phyloP scores from a whole-genome alignment of 2,329 filamentous ascomycete species.

The Teratosphaeria destructans region DNA sequence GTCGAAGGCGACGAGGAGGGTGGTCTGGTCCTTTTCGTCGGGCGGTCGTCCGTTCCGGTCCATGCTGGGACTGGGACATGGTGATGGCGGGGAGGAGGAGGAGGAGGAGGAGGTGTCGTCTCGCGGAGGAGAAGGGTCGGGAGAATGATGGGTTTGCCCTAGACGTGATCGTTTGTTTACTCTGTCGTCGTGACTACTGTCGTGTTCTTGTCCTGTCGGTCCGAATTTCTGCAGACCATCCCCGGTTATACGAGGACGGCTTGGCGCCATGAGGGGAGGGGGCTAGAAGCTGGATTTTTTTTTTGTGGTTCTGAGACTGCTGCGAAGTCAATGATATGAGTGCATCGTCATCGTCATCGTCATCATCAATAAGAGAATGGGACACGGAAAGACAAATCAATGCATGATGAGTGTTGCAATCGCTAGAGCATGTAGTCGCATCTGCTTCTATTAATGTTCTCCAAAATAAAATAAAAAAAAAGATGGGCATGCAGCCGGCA shows the following conservation, averaged over 20 bases:
- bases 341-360: no score
- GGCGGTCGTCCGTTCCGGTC: neutral
- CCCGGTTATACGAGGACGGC: neutral
- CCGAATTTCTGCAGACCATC: neutral
- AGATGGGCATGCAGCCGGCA: no score
- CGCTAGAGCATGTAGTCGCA: no score
- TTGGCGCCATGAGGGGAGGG: neutral
- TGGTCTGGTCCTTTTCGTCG: conserved; percentile 11
- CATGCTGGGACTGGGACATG: conserved; percentile 6
- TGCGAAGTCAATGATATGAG: no score
- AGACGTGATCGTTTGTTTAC: conserved; percentile 9
- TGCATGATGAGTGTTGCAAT: no score
- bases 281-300: neutral
- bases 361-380: neutral
- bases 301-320: neutral
- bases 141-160: conserved; percentile 15
- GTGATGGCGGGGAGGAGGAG: conserved; percentile 7
- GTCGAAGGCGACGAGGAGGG: conserved; percentile 26
- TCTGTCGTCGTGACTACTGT: conserved; percentile 3
- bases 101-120: conserved; percentile 7
- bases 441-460: no score
- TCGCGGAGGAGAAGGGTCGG: conserved; percentile 9
- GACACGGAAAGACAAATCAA: no score
- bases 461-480: no score
- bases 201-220: neutral